phyloP scores from a whole-genome alignment of 768 basidiomycete species.

The Phlebiopsis gigantea region DNA sequence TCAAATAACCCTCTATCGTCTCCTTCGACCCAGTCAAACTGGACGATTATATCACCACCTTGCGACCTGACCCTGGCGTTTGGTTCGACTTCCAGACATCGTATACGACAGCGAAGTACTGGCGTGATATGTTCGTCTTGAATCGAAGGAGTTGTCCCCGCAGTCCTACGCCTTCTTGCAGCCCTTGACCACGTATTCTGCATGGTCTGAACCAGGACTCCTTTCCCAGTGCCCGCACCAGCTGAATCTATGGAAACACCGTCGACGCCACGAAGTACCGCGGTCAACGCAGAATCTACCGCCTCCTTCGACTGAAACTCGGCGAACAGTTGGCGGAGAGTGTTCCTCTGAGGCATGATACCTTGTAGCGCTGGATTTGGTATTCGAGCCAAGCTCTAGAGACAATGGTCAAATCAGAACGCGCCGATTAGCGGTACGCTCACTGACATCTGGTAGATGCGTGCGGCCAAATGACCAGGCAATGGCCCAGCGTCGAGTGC shows the following conservation, averaged over 20 bases:
- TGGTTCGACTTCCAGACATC: constrained; percentile 15
- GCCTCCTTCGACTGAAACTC: neutral
- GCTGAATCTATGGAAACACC: constrained; percentile 17
- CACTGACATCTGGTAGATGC: constrained; percentile 69
- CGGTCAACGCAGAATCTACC: constrained; percentile 20
- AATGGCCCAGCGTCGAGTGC: constrained; percentile 88
- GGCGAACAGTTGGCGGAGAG: constrained; percentile 37
- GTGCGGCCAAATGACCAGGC: constrained; percentile 73
- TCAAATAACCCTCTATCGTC: constrained; percentile 53
- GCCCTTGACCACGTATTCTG: constrained; percentile 66
- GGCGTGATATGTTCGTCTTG: neutral
- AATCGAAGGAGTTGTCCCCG: constrained; percentile 3
- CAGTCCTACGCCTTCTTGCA: constrained; percentile 46
- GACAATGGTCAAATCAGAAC: neutral
- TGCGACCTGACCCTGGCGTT: constrained; percentile 4
- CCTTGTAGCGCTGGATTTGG: constrained; percentile 38
- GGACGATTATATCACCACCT: constrained; percentile 22
- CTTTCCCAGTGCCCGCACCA: neutral
- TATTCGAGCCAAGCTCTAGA: constrained; percentile 33
- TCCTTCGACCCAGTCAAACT: constrained; percentile 63
- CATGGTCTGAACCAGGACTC: constrained; percentile 10
- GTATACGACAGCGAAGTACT: constrained; percentile 22
- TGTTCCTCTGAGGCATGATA: constrained; percentile 57
- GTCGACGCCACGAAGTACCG: constrained; percentile 31
- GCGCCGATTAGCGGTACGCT: neutral